These are phyloP conservation scores for Dactylis glomerata DNA, from an alignment of 176 grass and related monocot genomes.

Conservation along the genomic window DNA sequence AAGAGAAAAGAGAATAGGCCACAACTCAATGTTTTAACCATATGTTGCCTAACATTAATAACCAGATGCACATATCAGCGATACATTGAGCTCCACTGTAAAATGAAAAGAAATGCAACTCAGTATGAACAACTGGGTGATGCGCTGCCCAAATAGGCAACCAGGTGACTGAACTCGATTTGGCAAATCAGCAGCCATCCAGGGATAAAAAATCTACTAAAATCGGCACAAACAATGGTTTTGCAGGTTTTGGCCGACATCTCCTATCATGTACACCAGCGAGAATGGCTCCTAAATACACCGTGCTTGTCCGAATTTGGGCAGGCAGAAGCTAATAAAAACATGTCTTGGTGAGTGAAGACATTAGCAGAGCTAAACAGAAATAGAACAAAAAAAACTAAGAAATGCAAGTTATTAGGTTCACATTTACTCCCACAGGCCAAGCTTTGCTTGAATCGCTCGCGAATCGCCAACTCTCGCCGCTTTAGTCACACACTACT, in stretches of 20 bases:
- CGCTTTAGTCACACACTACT: background rate
- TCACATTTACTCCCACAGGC: background rate
- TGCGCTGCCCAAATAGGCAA: background rate
- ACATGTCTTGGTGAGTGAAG: background rate
- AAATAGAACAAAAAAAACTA: conserved; percentile 3
- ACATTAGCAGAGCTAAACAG: background rate
- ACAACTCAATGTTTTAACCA: background rate
- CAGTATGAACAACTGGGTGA: background rate
- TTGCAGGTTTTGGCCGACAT: background rate
- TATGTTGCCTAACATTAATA: background rate
- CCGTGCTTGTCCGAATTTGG: background rate
- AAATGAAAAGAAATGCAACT: background rate
- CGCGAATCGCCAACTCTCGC: background rate
- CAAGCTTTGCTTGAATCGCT: background rate
- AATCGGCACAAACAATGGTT: conserved; percentile 1
- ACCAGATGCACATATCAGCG: background rate
- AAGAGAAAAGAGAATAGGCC: background rate
- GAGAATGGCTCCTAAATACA: background rate
- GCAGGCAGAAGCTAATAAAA: background rate
- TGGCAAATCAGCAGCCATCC: background rate
- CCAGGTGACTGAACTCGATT: background rate
- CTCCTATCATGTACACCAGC: background rate
- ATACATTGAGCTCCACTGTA: background rate
- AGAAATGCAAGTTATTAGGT: background rate
- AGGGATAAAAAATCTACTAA: background rate